phyloP scores from a whole-genome alignment of 106 monocot genomes.

The Acanthochlamys bracteata region DNA sequence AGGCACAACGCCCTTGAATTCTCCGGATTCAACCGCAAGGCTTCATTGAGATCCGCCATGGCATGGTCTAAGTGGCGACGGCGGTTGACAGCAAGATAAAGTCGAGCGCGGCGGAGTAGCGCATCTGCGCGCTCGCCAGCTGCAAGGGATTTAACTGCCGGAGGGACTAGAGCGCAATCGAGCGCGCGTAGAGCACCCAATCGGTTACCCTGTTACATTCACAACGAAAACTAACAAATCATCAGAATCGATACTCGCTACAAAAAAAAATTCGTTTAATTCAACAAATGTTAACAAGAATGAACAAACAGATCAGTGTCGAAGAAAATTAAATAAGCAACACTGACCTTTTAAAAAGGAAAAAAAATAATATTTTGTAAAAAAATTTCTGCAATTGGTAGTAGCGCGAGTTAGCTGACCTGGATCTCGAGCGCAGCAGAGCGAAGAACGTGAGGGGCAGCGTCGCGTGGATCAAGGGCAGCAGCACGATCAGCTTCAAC shows the following conservation, averaged over 20 bases:
- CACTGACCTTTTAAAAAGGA: too few relatives aligned
- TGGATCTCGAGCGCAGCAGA: constrained; percentile 67
- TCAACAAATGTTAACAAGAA: too few relatives aligned
- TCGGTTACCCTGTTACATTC: too few relatives aligned
- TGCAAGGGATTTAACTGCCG: constrained; percentile 45
- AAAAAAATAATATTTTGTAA: too few relatives aligned
- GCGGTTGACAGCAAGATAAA: constrained; percentile 34
- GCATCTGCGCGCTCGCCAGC: constrained; percentile 64
- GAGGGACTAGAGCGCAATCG: constrained; percentile 61
- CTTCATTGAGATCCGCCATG: constrained; percentile 51
- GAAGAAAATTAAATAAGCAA: too few relatives aligned
- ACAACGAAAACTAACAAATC: too few relatives aligned
- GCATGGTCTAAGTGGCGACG: constrained; percentile 43
- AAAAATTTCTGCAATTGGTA: too few relatives aligned
- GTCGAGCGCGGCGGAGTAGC: constrained; percentile 64
- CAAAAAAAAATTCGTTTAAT: too few relatives aligned
- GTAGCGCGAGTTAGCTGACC: not conserved
- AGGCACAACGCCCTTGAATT: constrained; percentile 45
- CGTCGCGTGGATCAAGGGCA: constrained; percentile 65
- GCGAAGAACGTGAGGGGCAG: constrained; percentile 64
- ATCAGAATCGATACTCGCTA: too few relatives aligned
- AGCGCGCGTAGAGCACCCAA: constrained; percentile 41
- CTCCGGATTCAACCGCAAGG: constrained; percentile 36
- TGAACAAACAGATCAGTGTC: too few relatives aligned
- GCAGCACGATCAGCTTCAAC: constrained; percentile 60